phyloP scores from a whole-genome alignment of 176 grass and related monocot species.

The Alopecurus myosuroides region DNA sequence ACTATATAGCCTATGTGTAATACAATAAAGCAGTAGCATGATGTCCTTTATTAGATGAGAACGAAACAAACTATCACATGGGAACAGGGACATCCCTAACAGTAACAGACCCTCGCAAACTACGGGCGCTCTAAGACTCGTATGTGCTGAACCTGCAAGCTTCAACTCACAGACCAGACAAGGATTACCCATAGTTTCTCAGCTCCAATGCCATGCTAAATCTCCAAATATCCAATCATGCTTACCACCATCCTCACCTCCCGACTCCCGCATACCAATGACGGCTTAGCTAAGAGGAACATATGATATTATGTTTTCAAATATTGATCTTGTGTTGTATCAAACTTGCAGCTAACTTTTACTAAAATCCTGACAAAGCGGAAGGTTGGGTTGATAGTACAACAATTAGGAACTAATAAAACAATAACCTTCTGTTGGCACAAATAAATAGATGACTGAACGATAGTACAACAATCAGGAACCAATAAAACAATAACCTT shows the following conservation, averaged over 20 bases:
- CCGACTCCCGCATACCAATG: not conserved
- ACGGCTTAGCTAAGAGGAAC: not conserved
- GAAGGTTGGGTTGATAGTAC: not conserved
- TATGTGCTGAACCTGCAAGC: not conserved
- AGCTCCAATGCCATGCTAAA: not conserved
- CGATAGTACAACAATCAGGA: conserved; percentile 9
- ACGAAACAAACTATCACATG: conserved; percentile 16
- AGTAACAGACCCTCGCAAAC: not conserved
- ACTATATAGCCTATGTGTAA: too few relatives aligned
- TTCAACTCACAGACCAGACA: not conserved
- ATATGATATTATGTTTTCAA: too few relatives aligned
- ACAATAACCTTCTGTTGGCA: not conserved
- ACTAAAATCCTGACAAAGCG: not conserved
- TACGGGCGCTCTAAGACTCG: not conserved
- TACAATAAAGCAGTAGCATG: too few relatives aligned
- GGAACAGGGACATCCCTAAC: conserved; percentile 11
- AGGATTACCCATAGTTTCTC: not conserved
- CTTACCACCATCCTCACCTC: not conserved
- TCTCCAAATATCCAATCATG: not conserved
- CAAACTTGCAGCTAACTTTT: not conserved
- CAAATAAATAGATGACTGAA: conserved; percentile 2
- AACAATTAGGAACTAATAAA: not conserved
- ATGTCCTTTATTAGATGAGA: too few relatives aligned
- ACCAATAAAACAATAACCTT: not conserved
- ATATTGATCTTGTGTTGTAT: not conserved